These are phyloP conservation scores for Luvunga scandens DNA, from an alignment of 345 rosid species.

Conservation along the genomic window DNA sequence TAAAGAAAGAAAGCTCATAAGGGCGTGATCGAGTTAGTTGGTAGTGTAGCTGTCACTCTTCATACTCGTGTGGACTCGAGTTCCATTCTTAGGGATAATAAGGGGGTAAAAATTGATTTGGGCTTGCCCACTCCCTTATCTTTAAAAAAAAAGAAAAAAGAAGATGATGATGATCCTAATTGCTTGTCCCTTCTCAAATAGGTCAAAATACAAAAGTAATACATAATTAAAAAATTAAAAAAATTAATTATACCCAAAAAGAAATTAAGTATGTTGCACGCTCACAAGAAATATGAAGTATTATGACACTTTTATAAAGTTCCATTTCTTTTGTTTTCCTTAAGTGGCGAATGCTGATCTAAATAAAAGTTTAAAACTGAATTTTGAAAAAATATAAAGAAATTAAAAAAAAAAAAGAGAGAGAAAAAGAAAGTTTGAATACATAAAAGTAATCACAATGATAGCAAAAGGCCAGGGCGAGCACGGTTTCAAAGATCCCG, in stretches of 20 bases:
- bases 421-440: neutral
- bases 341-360: neutral
- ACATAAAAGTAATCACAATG: neutral
- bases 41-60: no score
- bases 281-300: neutral
- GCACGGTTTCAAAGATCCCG: conserved; percentile 28
- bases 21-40: no score
- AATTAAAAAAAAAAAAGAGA: neutral
- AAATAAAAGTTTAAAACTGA: conserved; percentile 1
- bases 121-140: no score
- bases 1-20: no score
- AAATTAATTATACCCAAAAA: neutral
- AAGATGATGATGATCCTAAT: no score
- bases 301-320: neutral
- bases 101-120: no score
- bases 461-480: neutral
- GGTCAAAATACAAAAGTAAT: neutral
- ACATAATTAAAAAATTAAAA: neutral
- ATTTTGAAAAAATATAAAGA: neutral
- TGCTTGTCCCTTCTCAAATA: neutral
- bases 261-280: neutral
- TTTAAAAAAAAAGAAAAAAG: no score
- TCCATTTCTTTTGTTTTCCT: neutral
- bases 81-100: no score
- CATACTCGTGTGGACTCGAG: no score